Evolutionary conservation across 2,329 filamentous ascomycete species (phyloP), one percentile per base, ranked within the genome.

Genomic region (Calonectria montana): DNA sequence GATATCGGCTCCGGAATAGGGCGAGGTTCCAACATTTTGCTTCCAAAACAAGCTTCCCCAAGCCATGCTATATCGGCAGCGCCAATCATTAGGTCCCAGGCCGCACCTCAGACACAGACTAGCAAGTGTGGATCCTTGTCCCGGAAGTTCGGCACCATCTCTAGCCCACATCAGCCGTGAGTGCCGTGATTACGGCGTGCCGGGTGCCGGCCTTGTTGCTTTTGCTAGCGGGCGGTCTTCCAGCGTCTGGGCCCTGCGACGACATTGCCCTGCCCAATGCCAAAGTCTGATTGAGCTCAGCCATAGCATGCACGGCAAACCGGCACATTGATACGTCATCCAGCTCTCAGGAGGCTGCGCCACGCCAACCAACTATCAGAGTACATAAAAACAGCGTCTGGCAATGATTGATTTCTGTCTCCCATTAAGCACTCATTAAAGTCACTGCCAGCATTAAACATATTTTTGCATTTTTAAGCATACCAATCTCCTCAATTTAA

Each of bases 131-230:
- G 53, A 39, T 59, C 53, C 35, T 39, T 25, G 37, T 23, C 53
- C 53, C 53, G 53, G 53, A 59, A 59, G 53, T 59, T 39, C 53
- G 53, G 53, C 53, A 59, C 53, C 21, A 16, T 15, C 23, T 39
- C 21, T 13, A 25, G 53, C 53, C 53, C 53, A 16, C 53, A 59
- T 25, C 29, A 59, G 53, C 53, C 53, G 53, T 23, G 37, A 39
- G 31, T 59, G 53, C 53, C 53, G 53, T 59, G 53, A 59, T 59
- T 59, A 59, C 53, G 53, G 53, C 35, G 53, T 59, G 53, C 53
- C 53, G 53, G 31, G 53, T 39, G 53, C 53, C 53, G 53, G 31
- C 13, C 53, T 59, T 35, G 29, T 41, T 59, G 53, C 53, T 59
- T 59, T 39, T 59, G 53, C 21, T 59, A 35, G 53, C 53, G 31